Percentiles rank a stretch among this genome's conserved stretches.
These are phyloP conservation scores for Psidium friedrichsthalianum DNA, from an alignment of 345 rosid species.

Conservation along the genomic window DNA sequence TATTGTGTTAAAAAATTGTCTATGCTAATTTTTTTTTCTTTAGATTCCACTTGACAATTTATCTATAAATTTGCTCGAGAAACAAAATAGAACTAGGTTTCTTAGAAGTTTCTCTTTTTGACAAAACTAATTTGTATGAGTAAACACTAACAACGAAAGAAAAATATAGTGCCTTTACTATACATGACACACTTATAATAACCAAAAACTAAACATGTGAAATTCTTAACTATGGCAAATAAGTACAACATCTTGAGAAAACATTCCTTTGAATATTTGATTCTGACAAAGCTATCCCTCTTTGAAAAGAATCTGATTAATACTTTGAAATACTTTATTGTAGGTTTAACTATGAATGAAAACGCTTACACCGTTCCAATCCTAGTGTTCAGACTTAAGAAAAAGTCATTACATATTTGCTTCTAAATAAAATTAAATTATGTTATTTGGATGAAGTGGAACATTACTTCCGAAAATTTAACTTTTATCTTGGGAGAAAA, in stretches of 20 bases:
- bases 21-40: neutral
- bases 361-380: too few relatives aligned
- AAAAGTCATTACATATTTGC: too few relatives aligned
- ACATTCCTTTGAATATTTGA: too few relatives aligned
- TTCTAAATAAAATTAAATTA: too few relatives aligned
- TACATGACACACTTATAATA: neutral
- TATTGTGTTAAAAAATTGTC: neutral
- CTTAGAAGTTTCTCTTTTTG: neutral
- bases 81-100: neutral
- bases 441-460: too few relatives aligned
- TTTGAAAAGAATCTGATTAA: too few relatives aligned
- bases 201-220: neutral
- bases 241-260: neutral
- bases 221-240: neutral
- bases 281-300: too few relatives aligned
- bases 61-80: neutral
- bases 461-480: too few relatives aligned
- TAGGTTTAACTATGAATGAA: too few relatives aligned
- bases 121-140: neutral
- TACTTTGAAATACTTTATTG: too few relatives aligned
- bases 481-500: too few relatives aligned
- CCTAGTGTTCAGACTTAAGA: too few relatives aligned
- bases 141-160: neutral
- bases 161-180: neutral
- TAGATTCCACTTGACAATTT: neutral